A percentile compares a stretch with the other conserved stretches of the same genome.
Conservation (phyloP, 2,329 filamentous ascomycete species). For the Pyrenophora graminea region DNA sequence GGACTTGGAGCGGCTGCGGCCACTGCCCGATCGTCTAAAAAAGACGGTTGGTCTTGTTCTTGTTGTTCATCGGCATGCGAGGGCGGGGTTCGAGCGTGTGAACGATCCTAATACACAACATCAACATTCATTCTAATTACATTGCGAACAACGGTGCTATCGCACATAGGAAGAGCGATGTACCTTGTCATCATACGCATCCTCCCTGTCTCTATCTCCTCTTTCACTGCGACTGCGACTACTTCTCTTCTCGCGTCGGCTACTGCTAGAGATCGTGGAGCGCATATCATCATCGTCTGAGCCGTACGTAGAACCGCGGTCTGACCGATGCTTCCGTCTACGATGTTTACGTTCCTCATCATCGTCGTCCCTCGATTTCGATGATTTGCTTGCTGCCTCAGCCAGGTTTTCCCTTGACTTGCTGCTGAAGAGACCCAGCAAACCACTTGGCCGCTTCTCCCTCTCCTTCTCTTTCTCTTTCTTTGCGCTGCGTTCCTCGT, state of each 20-base stretch:
- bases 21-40: conserved; percentile 69
- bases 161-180: conserved; percentile 38
- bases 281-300: conserved; percentile 46
- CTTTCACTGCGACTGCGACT: conserved; percentile 45
- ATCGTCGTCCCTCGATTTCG: conserved; percentile 42
- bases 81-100: conserved; percentile 30
- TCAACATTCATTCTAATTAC: conserved; percentile 41
- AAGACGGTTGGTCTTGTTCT: conserved; percentile 56
- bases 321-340: conserved; percentile 50
- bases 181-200: conserved; percentile 45
- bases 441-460: conserved; percentile 52
- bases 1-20: conserved; percentile 49
- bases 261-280: conserved; percentile 41
- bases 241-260: conserved; percentile 49
- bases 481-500: conserved; percentile 45
- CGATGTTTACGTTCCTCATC: conserved; percentile 50
- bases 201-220: conserved; percentile 43
- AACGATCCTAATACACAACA: conserved; percentile 38
- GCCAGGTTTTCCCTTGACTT: conserved; percentile 49
- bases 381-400: conserved; percentile 40
- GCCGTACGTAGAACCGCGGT: conserved; percentile 45
- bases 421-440: conserved; percentile 54
- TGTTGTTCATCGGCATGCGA: conserved; percentile 36
- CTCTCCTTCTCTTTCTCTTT: conserved; percentile 47
- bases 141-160: conserved; percentile 30